Evolutionary conservation across 176 grass and related monocot genomes (phyloP).

Genomic region (Panicum miliaceum): DNA sequence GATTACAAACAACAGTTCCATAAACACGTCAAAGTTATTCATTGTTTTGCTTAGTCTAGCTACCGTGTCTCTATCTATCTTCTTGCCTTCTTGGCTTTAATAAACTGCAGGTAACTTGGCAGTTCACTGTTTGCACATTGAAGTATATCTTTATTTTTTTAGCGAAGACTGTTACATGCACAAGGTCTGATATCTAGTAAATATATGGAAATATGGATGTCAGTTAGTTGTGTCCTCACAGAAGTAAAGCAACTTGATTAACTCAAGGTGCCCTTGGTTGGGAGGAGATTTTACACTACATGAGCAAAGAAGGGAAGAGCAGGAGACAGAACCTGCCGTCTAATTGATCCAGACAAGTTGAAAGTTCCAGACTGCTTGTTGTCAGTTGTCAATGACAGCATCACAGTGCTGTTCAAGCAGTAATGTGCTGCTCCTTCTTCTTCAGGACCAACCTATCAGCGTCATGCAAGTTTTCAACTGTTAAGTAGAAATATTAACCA

Average conservation of each 20-base stretch:
- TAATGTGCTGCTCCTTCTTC: conserved; percentile 80
- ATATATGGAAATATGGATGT: conserved; percentile 16
- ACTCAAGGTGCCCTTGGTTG: not conserved
- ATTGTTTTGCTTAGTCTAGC: not conserved
- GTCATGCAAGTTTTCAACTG: conserved; percentile 13
- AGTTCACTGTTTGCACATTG: not conserved
- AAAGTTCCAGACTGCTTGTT: conserved; percentile 89
- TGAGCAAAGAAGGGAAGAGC: not conserved
- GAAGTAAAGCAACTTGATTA: conserved; percentile 17
- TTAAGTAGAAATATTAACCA: not conserved
- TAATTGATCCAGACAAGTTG: conserved; percentile 90
- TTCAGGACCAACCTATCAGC: conserved; percentile 65
- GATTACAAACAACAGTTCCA: not conserved
- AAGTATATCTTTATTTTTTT: not conserved
- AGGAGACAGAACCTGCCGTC: conserved; percentile 73
- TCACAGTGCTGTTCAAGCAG: conserved; percentile 95
- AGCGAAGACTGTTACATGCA: not conserved
- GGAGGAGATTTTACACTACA: conserved; percentile 30
- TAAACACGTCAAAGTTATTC: not conserved
- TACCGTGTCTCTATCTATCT: not conserved
- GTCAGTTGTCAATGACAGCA: conserved; percentile 88
- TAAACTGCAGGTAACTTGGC: not conserved
- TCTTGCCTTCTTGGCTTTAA: not conserved
- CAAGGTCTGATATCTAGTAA: not conserved
- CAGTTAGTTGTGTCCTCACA: not conserved